Evolutionary conservation across 2,329 filamentous ascomycete species (phyloP).

Genomic region (Penicillium sp.): DNA sequence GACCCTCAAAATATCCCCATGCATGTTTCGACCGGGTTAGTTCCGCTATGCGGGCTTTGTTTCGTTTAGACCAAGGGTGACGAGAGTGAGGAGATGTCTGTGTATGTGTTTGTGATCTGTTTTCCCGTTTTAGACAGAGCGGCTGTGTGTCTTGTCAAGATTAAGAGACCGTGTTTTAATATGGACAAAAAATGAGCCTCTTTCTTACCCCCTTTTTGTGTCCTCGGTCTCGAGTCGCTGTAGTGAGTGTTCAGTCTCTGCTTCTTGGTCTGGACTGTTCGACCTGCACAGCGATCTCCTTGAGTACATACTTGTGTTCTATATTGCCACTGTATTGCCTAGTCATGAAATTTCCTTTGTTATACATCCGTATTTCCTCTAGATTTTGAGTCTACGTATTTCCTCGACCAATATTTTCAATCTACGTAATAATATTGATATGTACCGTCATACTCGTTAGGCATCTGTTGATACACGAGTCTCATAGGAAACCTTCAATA

Average conservation of each 20-base stretch:
- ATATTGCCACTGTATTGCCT: constrained; percentile 26
- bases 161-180: constrained; percentile 39
- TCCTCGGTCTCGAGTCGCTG: constrained; percentile 15
- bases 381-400: too few species aligned
- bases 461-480: not conserved
- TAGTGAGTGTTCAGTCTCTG: constrained; percentile 7
- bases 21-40: constrained; percentile 7
- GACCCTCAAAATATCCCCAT: constrained; percentile 8
- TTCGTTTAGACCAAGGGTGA: constrained; percentile 18
- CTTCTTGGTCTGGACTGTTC: constrained; percentile 2
- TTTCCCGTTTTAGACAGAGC: constrained; percentile 31
- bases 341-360: constrained; percentile 31
- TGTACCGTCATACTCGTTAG: not conserved
- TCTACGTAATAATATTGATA: not conserved
- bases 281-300: constrained; percentile 14
- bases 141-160: constrained; percentile 34
- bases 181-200: constrained; percentile 35
- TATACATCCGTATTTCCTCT: not conserved
- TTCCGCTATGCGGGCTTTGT: constrained; percentile 5
- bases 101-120: constrained; percentile 25
- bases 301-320: constrained; percentile 27
- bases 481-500: not conserved
- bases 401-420: not conserved
- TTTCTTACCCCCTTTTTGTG: constrained; percentile 25
- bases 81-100: constrained; percentile 12